Percentiles rank a stretch among this genome's conserved stretches.
Conservation (phyloP, 2,329 filamentous ascomycete genomes). For the Cyphellophora europaea region DNA sequence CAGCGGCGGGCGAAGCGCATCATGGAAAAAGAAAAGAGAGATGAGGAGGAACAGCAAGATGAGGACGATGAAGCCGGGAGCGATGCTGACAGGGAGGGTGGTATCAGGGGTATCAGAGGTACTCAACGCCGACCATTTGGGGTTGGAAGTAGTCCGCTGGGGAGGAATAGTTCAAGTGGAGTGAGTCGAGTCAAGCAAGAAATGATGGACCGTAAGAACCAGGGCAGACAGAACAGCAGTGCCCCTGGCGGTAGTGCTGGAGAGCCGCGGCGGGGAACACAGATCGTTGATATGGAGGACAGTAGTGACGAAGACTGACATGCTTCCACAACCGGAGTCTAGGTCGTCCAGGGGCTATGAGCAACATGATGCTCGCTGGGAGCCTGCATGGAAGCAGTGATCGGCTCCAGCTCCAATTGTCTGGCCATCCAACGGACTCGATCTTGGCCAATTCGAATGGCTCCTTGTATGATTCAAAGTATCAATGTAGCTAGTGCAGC, state of each 20-base stretch:
- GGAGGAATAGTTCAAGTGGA: not conserved
- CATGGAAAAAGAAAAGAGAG: conserved; percentile 16
- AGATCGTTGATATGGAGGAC: not conserved
- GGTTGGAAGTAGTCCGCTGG: conserved; percentile 11
- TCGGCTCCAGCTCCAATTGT: too few species aligned
- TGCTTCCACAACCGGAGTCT: too few species aligned
- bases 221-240: too few species aligned
- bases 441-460: too few species aligned
- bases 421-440: too few species aligned
- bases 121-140: conserved; percentile 13
- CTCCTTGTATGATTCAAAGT: too few species aligned
- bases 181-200: not conserved
- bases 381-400: too few species aligned
- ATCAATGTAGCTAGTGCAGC: too few species aligned
- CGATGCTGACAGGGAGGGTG: conserved; percentile 12
- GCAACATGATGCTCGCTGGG: too few species aligned
- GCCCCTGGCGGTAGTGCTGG: not conserved
- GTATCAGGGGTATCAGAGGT: conserved; percentile 8
- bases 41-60: conserved; percentile 22
- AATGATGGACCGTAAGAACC: not conserved
- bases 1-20: conserved; percentile 28
- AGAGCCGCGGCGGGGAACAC: not conserved
- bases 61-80: conserved; percentile 13
- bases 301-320: not conserved
- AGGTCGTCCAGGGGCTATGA: too few species aligned